Evolutionary conservation across 1,139 yeast species (phyloP), one percentile per base, ranked within the genome.

Genomic region (Trichomonascaceae sp.): DNA sequence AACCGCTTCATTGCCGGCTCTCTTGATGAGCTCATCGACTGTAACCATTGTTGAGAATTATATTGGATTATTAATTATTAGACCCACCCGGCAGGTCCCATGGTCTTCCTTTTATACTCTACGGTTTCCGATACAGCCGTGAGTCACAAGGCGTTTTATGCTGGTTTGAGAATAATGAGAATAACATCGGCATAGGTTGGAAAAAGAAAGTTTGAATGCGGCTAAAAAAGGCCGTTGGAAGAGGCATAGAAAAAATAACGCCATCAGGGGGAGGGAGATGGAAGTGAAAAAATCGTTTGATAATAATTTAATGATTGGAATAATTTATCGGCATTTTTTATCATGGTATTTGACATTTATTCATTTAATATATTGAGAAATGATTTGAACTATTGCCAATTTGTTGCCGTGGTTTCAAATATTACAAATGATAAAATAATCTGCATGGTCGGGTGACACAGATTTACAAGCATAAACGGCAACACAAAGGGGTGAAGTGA

Each of bases 1-100:
- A 45, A 81, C 67, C 18, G 85, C 87, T 53, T 76, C 70, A 67
- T 83, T 83, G 22, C 70, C 48, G 9, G 50, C 43, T 17, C 58
- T 43, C 64, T 70, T 57, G 18, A 53, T n/a, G 3, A 56, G 36
- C 15, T 50, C 50, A 12, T 44, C 22, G 18, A 50, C 47, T n/a
- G 52, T 36, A 20, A 39, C 36, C 55, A 47, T 49, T 17, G 24
- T 43, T 27, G 24, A 22, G 4, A 32, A 8, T n/a, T 36, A n/a
- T 36, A 13, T 36, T n/a, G 41, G 7, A 36, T 36, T 36, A 36
- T 15, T 36, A 36, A 36, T 36, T 36, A 36, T 36, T 15, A 13
- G 15, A 36, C 5, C 41, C n/a, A 13, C n/a, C 15, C 17, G 41
- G 13, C n/a, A n/a, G 41, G 17, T n/a, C 17, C 41, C 41, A n/a